These are phyloP conservation scores for Wickerhamiella kazuoi DNA, from an alignment of 805 yeast genomes.

Conservation along the genomic window DNA sequence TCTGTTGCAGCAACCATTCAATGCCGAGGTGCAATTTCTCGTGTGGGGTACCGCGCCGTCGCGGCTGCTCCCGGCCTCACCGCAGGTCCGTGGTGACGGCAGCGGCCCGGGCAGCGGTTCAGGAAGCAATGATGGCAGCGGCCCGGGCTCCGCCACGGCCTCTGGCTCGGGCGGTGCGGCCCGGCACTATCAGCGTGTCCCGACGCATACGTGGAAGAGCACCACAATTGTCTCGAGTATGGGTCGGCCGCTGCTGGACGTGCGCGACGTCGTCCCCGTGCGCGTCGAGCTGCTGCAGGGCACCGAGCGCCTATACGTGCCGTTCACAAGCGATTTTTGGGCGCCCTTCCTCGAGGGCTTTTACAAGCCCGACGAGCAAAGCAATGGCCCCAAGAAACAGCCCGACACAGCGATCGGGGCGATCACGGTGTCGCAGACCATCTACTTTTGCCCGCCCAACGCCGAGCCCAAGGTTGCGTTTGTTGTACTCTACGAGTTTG, in stretches of 20 bases:
- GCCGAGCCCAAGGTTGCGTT: conserved; percentile 15
- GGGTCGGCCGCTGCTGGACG: conserved; percentile 17
- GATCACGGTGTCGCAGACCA: conserved; percentile 19
- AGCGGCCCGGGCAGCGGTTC: too few species aligned
- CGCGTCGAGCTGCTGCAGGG: conserved; percentile 13
- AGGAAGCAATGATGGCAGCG: too few species aligned
- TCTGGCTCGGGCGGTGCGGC: not conserved
- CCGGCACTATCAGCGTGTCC: conserved; percentile 6
- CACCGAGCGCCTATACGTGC: conserved; percentile 19
- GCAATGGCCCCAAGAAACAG: conserved; percentile 9
- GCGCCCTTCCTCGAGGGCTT: conserved; percentile 22
- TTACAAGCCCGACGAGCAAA: not conserved
- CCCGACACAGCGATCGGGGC: conserved; percentile 20
- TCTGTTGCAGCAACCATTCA: conserved; percentile 2
- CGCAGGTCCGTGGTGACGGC: not conserved
- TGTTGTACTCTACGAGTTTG: conserved; percentile 21
- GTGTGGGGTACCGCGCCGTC: conserved; percentile 4
- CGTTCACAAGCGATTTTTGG: conserved; percentile 25
- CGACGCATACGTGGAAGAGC: conserved; percentile 16
- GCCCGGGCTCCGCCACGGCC: too few species aligned
- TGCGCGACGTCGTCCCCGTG: conserved; percentile 9
- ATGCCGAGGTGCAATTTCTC: conserved; percentile 12
- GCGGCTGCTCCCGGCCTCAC: conserved; percentile 1
- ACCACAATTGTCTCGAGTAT: conserved; percentile 20
- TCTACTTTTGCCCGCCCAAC: conserved; percentile 11